Base-by-base conservation (phyloP, 345 rosid species). In the Crucihimalaya himalaica region DNA sequence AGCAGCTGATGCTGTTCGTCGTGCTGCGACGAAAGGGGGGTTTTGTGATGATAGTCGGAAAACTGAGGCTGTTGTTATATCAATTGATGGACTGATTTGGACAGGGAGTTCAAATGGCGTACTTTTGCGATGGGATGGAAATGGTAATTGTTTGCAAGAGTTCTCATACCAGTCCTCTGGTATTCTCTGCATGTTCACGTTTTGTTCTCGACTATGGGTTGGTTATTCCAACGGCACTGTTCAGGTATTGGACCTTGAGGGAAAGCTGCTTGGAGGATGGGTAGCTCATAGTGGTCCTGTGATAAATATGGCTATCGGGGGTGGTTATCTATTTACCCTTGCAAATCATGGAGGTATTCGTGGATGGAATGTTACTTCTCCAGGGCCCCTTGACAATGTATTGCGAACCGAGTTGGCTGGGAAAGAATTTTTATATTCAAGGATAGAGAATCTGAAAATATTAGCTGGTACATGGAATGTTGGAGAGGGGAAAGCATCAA, bases 1-100 rank as follows among this genome's bases (percentile, higher is more conserved):
- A 79, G 98, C 98, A 47, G 98, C 98, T 59, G 98, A 94, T 81
- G 97, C 93, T 31, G 97, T 94, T 81, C 93, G 94, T 43, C 87
- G 97, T 34, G 96, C 84, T 45, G 96, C 98, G 51, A 83, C 87
- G 2, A 88, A 90, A 67, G 93, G 97, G 9, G 95, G 93, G 1
- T 87, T 92, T 70, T 89, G 85, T 42, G 98, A 95, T 73, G 98
- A 95, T 69, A 78, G 58, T 80, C 86, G 85, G 78, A 92, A 82
- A 86, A 88, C 89, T 46, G 98, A 95, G 81, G 87, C 96, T 28
- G 32, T 95, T 5, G 80, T 82, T 50, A 63, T 81, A 52, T 81
- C 91, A 13, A 58, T 77, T 42, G 92, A 90, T 75, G 99, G 94
- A 68, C 73, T 81, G 82, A 78, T 90, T 62, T 95, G 97, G 99